phyloP scores from a whole-genome alignment of 2,329 filamentous ascomycete genomes.

The Colletotrichum liriopes region DNA sequence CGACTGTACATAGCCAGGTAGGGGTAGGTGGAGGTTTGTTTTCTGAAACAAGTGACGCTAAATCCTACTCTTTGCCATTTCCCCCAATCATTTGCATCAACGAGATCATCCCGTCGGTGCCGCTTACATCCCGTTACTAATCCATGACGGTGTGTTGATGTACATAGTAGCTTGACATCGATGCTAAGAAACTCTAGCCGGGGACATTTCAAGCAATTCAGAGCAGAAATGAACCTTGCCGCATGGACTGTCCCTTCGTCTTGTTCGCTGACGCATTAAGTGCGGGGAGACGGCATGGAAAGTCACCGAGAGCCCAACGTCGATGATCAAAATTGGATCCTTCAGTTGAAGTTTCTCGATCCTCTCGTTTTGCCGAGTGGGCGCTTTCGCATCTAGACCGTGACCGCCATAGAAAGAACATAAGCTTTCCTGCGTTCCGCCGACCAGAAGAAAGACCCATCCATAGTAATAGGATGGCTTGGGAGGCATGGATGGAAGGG shows the following conservation, averaged over 20 bases:
- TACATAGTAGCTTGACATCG: not conserved
- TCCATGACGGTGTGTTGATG: not conserved
- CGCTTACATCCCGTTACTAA: slow-evolving; percentile 22
- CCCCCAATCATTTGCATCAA: not conserved
- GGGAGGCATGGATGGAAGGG: not conserved
- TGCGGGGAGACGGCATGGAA: too few species aligned
- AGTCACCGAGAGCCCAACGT: not conserved
- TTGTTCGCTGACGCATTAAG: not conserved
- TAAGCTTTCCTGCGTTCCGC: not conserved
- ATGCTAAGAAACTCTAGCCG: not conserved
- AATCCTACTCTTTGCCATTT: not conserved
- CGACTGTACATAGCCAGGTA: not conserved
- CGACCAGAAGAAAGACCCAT: not conserved
- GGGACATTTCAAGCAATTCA: not conserved
- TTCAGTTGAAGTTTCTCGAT: not conserved
- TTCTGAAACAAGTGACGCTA: not conserved
- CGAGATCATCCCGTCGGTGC: not conserved
- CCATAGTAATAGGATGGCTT: not conserved
- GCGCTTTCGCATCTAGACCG: not conserved
- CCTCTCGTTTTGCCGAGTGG: not conserved
- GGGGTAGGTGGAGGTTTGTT: not conserved
- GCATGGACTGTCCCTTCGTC: too few species aligned
- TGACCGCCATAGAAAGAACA: not conserved
- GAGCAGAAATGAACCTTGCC: not conserved
- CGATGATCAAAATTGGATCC: not conserved